Conservation (phyloP, 2,329 filamentous ascomycete species). For the Fusarium incarnatum region DNA sequence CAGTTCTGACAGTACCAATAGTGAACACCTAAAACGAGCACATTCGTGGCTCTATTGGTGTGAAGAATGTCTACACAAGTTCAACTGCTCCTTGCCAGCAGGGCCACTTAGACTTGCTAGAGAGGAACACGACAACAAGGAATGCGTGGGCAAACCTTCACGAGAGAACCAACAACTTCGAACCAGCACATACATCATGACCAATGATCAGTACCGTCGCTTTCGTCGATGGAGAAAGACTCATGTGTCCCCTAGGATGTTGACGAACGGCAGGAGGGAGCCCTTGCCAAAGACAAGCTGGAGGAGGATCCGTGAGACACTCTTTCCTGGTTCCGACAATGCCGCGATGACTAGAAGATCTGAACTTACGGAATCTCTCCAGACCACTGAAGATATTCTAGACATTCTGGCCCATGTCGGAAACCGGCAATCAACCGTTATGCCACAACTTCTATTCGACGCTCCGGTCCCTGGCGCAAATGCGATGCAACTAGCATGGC, state of each 20-base stretch:
- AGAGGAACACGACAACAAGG: background rate
- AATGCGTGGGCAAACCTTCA: background rate
- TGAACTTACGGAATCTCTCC: background rate
- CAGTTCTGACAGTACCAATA: background rate
- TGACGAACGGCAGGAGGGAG: too few relatives aligned
- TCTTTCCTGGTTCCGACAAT: background rate
- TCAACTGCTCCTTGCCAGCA: background rate
- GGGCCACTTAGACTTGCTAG: rapidly evolving
- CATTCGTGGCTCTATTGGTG: too few relatives aligned
- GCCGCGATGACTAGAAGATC: too few relatives aligned
- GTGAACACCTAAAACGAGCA: background rate
- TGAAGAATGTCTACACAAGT: slow-evolving; percentile 7
- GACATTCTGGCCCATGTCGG: too few relatives aligned
- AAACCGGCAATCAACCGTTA: background rate
- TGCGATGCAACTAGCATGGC: background rate
- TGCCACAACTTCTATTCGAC: background rate
- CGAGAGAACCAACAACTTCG: background rate
- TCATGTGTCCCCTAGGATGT: background rate
- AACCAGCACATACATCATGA: background rate
- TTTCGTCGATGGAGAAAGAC: slow-evolving; percentile 6
- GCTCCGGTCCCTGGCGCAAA: background rate
- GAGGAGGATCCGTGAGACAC: slow-evolving; percentile 14
- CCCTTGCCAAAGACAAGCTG: background rate
- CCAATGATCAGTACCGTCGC: background rate
- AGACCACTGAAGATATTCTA: too few relatives aligned